These are phyloP conservation scores for Phytopythium mirpurense DNA, from an alignment of 352 stramenopile species.

Conservation along the genomic window DNA sequence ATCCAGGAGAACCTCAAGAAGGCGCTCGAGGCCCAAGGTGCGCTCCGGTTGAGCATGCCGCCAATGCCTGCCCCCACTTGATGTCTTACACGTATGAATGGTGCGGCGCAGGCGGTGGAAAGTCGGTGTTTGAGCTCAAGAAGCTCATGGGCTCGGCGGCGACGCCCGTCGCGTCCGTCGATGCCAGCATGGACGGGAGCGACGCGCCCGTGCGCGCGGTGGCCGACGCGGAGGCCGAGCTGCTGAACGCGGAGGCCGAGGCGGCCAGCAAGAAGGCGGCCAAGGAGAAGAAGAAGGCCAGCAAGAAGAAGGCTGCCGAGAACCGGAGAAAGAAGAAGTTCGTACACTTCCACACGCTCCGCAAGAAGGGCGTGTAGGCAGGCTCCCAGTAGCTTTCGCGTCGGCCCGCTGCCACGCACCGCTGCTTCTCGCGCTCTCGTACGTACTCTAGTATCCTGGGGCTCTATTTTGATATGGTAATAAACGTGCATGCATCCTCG, in stretches of 20 bases:
- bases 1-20: slow-evolving; percentile 87
- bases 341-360: slow-evolving; percentile 81
- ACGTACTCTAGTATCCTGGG: slow-evolving; percentile 40
- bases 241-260: slow-evolving; percentile 46
- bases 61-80: too few species aligned
- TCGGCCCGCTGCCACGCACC: neutral
- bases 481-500: slow-evolving; percentile 10
- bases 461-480: slow-evolving; percentile 45
- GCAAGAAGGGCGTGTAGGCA: slow-evolving; percentile 83
- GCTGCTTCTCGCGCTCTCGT: neutral
- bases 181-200: slow-evolving; percentile 30
- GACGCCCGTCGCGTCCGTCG: slow-evolving; percentile 31
- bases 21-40: slow-evolving; percentile 63
- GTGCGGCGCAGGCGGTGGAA: slow-evolving; percentile 24
- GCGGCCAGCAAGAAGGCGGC: slow-evolving; percentile 29
- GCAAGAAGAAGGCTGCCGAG: slow-evolving; percentile 43
- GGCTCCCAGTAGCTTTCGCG: too few species aligned
- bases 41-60: neutral
- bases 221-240: slow-evolving; percentile 36
- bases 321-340: slow-evolving; percentile 74
- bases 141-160: slow-evolving; percentile 58
- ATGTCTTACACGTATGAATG: too few species aligned
- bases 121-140: slow-evolving; percentile 60
- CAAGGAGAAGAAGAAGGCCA: slow-evolving; percentile 54
- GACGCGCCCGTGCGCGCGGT: slow-evolving; percentile 16